phyloP scores from a whole-genome alignment of 345 rosid species.

The Citrus sinensis region DNA sequence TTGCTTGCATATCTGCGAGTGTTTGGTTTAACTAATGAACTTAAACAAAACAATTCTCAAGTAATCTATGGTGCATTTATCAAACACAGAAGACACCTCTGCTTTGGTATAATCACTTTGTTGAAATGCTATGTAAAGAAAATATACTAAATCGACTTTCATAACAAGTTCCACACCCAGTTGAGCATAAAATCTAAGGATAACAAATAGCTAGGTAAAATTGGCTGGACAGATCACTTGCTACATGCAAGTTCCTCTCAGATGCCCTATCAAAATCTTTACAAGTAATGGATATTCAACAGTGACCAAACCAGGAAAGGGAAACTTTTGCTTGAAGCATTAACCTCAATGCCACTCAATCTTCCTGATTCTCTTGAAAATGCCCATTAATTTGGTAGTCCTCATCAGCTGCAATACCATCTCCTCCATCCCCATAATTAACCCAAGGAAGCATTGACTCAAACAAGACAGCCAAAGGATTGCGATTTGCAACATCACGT shows the following conservation, averaged over 20 bases:
- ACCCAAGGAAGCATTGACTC: conserved; percentile 86
- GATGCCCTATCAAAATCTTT: not conserved
- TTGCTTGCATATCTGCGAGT: too few relatives aligned
- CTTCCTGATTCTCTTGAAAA: conserved; percentile 28
- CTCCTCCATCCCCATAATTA: conserved; percentile 42
- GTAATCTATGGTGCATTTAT: not conserved
- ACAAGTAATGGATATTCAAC: conserved; percentile 1
- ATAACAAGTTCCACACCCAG: not conserved
- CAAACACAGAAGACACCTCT: not conserved
- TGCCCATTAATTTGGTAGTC: conserved; percentile 40
- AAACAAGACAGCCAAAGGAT: conserved; percentile 55
- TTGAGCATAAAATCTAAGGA: conserved; percentile 9
- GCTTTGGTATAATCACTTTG: not conserved
- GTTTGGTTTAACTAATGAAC: not conserved
- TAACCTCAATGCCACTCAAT: not conserved
- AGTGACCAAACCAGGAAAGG: not conserved
- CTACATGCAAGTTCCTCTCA: conserved; percentile 10
- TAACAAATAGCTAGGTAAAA: not conserved
- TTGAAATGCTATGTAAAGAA: not conserved
- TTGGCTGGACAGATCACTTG: conserved; percentile 6
- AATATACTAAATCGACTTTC: not conserved
- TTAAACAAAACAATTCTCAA: not conserved
- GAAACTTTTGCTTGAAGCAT: not conserved
- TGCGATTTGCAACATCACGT: conserved; percentile 54
- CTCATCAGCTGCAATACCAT: conserved; percentile 29